These are phyloP conservation scores for Sutorius australiensis DNA, from an alignment of 768 basidiomycete species.

Conservation along the genomic window DNA sequence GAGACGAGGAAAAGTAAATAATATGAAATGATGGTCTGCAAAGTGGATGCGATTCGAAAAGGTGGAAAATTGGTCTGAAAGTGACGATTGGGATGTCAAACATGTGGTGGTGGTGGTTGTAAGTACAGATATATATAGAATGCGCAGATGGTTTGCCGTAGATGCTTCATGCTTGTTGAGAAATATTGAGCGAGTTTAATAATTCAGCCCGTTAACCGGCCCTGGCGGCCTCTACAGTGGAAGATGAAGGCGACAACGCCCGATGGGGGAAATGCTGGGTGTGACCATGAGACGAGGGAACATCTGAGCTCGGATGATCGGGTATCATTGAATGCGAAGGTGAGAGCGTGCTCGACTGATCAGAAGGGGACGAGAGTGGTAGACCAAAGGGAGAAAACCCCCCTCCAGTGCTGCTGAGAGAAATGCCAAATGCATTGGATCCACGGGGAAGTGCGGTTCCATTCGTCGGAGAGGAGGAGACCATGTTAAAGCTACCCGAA, in stretches of 20 bases:
- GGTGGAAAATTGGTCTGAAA: constrained; percentile 15
- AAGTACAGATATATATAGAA: constrained; percentile 40
- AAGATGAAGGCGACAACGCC: constrained; percentile 37
- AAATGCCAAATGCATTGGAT: constrained; percentile 30
- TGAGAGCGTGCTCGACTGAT: constrained; percentile 25
- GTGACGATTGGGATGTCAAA: constrained; percentile 33
- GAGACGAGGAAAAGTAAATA: constrained; percentile 26
- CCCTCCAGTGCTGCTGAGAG: constrained; percentile 26
- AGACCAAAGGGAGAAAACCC: constrained; percentile 32
- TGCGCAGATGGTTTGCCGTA: constrained; percentile 38
- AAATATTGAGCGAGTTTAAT: constrained; percentile 38
- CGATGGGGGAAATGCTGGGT: constrained; percentile 38
- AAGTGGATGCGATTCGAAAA: constrained; percentile 29
- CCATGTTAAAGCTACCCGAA: constrained; percentile 27
- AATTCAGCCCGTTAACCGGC: constrained; percentile 38
- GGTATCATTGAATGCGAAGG: constrained; percentile 35
- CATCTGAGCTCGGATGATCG: constrained; percentile 33
- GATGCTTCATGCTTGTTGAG: constrained; percentile 38
- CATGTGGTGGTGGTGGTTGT: constrained; percentile 32
- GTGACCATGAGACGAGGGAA: constrained; percentile 32
- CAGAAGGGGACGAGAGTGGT: constrained; percentile 30
- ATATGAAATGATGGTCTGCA: constrained; percentile 27
- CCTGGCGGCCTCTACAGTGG: constrained; percentile 38
- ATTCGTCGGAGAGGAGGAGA: constrained; percentile 25
- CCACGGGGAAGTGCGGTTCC: constrained; percentile 28